Conservation (phyloP, 768 basidiomycete genomes). For the Termitomyces sp. region DNA sequence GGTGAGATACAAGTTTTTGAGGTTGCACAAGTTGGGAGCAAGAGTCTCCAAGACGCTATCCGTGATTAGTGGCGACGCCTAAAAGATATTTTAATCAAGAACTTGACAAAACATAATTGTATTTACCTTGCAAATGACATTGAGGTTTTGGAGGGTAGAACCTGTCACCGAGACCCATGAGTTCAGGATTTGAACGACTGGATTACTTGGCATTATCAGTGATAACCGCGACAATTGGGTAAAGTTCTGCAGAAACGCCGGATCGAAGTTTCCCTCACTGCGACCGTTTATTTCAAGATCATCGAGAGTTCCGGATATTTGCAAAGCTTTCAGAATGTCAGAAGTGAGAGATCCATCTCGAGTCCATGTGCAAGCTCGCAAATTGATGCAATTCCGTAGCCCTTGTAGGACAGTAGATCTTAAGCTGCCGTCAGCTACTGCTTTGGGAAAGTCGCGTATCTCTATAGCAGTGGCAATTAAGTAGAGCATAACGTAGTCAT, state of each 20-base stretch:
- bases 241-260: conserved; percentile 47
- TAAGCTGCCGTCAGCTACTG: conserved; percentile 27
- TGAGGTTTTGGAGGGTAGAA: conserved; percentile 49
- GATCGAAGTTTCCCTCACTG: conserved; percentile 52
- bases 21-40: conserved; percentile 41
- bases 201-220: conserved; percentile 70
- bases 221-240: conserved; percentile 50
- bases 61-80: conserved; percentile 59
- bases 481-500: background rate
- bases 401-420: conserved; percentile 42
- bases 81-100: background rate
- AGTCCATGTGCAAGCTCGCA: conserved; percentile 73
- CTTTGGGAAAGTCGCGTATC: conserved; percentile 72
- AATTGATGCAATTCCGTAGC: conserved; percentile 56
- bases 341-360: conserved; percentile 71
- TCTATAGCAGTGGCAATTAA: conserved; percentile 35
- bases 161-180: conserved; percentile 48
- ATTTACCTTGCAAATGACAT: conserved; percentile 67
- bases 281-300: conserved; percentile 75
- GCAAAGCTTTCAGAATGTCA: conserved; percentile 52
- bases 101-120: background rate
- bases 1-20: conserved; percentile 57
- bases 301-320: conserved; percentile 34
- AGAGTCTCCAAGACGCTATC: conserved; percentile 51
- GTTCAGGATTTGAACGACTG: conserved; percentile 46